Conservation (phyloP, 2,329 filamentous ascomycete genomes). For the Phoma sp. region DNA sequence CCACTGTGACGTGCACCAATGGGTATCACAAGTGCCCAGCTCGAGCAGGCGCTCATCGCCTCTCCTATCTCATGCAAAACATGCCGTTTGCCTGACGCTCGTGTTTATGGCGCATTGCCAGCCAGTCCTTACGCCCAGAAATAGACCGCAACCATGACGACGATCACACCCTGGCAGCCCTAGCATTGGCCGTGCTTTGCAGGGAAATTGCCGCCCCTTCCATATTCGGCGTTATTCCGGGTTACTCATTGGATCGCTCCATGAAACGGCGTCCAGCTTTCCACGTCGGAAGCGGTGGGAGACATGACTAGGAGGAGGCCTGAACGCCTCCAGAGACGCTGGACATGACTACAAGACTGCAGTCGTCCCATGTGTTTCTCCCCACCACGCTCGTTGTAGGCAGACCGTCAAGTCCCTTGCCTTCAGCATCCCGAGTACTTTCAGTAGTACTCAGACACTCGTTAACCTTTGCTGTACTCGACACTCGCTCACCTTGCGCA, state of each 20-base stretch:
- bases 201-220: constrained; percentile 38
- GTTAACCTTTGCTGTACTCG: constrained; percentile 21
- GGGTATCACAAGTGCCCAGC: background rate
- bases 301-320: constrained; percentile 22
- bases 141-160: constrained; percentile 33
- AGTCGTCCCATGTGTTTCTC: constrained; percentile 21
- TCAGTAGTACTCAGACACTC: constrained; percentile 22
- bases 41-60: constrained; percentile 12
- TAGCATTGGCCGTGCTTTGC: constrained; percentile 33
- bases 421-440: constrained; percentile 29
- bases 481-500: constrained; percentile 20
- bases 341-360: constrained; percentile 31
- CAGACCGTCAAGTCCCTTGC: constrained; percentile 34
- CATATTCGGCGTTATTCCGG: constrained; percentile 21
- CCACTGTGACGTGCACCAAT: background rate
- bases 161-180: constrained; percentile 28
- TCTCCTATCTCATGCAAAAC: constrained; percentile 7
- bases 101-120: constrained; percentile 15
- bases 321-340: constrained; percentile 18
- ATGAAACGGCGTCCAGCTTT: constrained; percentile 22
- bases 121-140: constrained; percentile 33
- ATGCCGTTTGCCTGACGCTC: constrained; percentile 18
- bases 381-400: constrained; percentile 35
- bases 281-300: constrained; percentile 17
- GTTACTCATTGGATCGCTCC: constrained; percentile 4